phyloP scores from a whole-genome alignment of 768 basidiomycete genomes.

The Pulveroboletus frians region DNA sequence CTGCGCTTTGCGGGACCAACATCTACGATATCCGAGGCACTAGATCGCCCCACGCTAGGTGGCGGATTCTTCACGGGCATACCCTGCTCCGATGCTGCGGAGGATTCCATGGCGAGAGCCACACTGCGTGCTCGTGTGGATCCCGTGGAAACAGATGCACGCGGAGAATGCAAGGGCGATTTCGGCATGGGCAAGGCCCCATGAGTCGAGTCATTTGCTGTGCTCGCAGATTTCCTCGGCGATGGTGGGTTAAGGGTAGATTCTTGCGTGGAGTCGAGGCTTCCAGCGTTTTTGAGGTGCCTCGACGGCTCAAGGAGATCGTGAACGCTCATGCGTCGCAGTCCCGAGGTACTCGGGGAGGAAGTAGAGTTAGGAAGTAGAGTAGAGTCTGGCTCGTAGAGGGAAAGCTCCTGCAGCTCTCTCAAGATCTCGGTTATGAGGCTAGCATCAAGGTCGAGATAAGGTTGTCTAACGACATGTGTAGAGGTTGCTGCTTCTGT shows the following conservation, averaged over 20 bases:
- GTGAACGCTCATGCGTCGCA: constrained; percentile 16
- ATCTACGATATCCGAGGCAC: constrained; percentile 1
- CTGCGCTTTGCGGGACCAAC: background rate
- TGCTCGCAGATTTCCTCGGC: constrained; percentile 6
- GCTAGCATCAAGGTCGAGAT: constrained; percentile 20
- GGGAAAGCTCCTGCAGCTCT: constrained; percentile 17
- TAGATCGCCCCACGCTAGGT: background rate
- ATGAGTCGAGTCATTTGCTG: constrained; percentile 2
- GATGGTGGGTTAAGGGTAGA: constrained; percentile 1
- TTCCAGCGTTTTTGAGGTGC: constrained; percentile 5
- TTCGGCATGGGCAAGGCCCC: constrained; percentile 10
- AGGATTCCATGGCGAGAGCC: constrained; percentile 7
- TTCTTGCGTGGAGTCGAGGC: constrained; percentile 7
- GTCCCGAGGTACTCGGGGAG: constrained; percentile 3
- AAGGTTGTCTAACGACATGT: constrained; percentile 23
- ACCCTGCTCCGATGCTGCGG: constrained; percentile 3
- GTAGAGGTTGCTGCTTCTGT: constrained; percentile 14
- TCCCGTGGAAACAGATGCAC: constrained; percentile 14
- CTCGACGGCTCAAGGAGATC: constrained; percentile 23
- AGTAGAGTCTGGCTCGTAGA: constrained; percentile 13
- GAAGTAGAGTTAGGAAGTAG: background rate
- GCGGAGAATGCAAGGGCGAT: constrained; percentile 18
- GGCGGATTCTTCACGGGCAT: constrained; percentile 2
- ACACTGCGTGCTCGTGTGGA: constrained; percentile 16
- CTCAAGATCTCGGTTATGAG: constrained; percentile 17